Evolutionary conservation across 2,329 filamentous ascomycete genomes (phyloP), one percentile per base, ranked within the genome.

Genomic region (Bipolaris cookei): DNA sequence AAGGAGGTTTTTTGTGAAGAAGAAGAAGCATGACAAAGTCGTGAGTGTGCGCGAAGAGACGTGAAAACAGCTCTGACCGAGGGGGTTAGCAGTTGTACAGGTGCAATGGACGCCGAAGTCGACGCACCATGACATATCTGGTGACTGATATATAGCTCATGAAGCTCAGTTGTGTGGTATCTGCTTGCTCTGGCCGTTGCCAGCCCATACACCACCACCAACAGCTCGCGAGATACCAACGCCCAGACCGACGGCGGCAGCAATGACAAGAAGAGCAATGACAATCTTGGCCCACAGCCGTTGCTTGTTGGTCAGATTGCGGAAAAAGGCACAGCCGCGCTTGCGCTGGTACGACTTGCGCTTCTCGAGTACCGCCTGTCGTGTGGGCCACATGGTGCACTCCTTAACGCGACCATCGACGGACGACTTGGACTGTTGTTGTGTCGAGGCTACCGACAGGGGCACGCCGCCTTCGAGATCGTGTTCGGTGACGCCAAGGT

Each of bases 361-460:
- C 67, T 76, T 77, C 63, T 79, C 76, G 64, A 78, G 72, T 54
- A 82, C 75, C 30, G 80, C 79, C 68, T 80, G 76, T 62, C 77
- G 77, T 39, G 79, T 79, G 6, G 81, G 81, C 81, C 81, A 83
- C 79, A 82, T 82, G 62, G 76, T 79, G 76, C 80, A 82, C 58
- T 82, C 81, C 67, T 81, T 80, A 63, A 68, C 64, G 51, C 75
- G 68, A 51, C 72, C 76, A 59, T 80, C 78, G 59, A 81, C 72
- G 23, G 70, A 74, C 52, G 74, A 59, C 61, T 78, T 79, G 58
- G 71, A 72, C 28, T 68, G 71, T 64, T 70, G 71, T 64, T 76
- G 69, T 66, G 65, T 80, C 65, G 75, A 78, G 59, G 74, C 75
- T 18, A 75, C 60, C 10, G 71, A 71, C 37, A 76, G 71, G 11